Evolutionary conservation across 768 basidiomycete species (phyloP).

Genomic region (Lyophyllum shimeji): DNA sequence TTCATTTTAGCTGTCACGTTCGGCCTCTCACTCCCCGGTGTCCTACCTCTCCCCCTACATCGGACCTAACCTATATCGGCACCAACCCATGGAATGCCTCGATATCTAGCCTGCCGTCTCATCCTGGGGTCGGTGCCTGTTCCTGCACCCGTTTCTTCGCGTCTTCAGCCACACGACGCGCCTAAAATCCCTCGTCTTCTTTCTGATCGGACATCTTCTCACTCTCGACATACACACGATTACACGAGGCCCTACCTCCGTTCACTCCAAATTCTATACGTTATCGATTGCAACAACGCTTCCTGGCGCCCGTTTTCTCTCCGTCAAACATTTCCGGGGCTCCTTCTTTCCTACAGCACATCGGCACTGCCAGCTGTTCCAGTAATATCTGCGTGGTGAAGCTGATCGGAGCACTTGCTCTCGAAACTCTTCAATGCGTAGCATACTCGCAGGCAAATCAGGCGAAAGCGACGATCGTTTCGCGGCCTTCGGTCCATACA

Average conservation of each 20-base stretch:
- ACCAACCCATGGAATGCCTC: background rate
- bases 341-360: background rate
- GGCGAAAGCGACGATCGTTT: background rate
- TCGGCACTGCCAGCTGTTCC: background rate
- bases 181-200: conserved; percentile 2
- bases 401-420: background rate
- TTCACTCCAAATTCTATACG: background rate
- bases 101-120: background rate
- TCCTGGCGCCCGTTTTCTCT: background rate
- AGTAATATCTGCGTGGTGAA: background rate
- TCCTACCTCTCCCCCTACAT: background rate
- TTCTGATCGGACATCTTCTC: conserved; percentile 5
- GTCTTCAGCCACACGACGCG: conserved; percentile 1
- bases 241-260: conserved; percentile 3
- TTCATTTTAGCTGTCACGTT: background rate
- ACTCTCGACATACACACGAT: background rate
- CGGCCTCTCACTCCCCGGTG: conserved; percentile 4
- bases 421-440: background rate
- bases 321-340: conserved; percentile 1
- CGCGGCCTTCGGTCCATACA: background rate
- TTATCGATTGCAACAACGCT: conserved; percentile 6
- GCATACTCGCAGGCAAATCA: background rate
- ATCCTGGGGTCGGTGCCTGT: conserved; percentile 4
- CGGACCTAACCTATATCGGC: background rate
- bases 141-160: conserved; percentile 2